A percentile compares a stretch with the other conserved stretches of the same genome.
Evolutionary conservation across 2,329 filamentous ascomycete genomes (phyloP).

Genomic region (Aureobasidium musti): DNA sequence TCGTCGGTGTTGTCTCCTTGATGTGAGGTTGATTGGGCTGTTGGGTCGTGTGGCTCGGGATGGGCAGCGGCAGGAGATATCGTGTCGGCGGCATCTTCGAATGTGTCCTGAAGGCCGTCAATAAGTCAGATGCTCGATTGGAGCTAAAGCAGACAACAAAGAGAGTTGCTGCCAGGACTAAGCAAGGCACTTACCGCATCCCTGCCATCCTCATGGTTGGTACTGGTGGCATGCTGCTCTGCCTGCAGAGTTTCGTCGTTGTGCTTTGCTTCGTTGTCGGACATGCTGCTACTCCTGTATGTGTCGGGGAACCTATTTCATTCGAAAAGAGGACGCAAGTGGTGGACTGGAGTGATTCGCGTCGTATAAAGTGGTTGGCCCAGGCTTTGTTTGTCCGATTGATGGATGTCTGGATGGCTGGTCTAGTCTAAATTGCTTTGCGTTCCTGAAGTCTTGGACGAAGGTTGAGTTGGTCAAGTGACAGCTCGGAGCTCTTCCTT

Average conservation of each 20-base stretch:
- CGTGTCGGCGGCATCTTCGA: conserved; percentile 78
- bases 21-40: conserved; percentile 36
- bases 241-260: conserved; percentile 23
- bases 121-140: background rate
- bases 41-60: conserved; percentile 29
- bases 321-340: background rate
- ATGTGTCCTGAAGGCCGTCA: conserved; percentile 61
- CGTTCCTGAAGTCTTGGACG: conserved; percentile 15
- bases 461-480: conserved; percentile 14
- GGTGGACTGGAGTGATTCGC: background rate
- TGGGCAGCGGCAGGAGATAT: conserved; percentile 35
- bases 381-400: conserved; percentile 25
- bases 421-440: conserved; percentile 14
- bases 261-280: conserved; percentile 12
- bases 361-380: conserved; percentile 25
- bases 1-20: conserved; percentile 34
- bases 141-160: conserved; percentile 17
- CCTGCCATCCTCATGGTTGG: conserved; percentile 23
- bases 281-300: conserved; percentile 13
- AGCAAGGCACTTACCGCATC: conserved; percentile 27
- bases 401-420: conserved; percentile 12
- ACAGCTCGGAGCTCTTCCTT: conserved; percentile 2
- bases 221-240: conserved; percentile 3
- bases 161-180: background rate
- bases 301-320: background rate